Evolutionary conservation across 179 eudicot species (phyloP).

Genomic region (Vitellaria paradoxa): DNA sequence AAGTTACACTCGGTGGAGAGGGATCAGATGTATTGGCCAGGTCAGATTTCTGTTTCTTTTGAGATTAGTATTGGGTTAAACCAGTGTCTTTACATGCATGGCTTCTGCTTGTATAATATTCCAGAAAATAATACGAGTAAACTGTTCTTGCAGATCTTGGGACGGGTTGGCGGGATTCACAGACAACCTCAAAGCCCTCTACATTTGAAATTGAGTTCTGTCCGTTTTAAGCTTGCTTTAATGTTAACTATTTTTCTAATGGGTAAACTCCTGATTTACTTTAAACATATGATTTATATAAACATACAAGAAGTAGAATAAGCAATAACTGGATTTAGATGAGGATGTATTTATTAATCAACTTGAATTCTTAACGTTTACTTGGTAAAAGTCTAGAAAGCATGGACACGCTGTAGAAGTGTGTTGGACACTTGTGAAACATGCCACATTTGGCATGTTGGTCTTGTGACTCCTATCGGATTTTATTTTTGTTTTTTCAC

Average conservation of each 20-base stretch:
- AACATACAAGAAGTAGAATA: background rate
- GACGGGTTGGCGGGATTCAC: slow-evolving; percentile 39
- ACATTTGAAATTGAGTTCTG: slow-evolving; percentile 36
- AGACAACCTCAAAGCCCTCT: slow-evolving; percentile 38
- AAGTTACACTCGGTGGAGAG: slow-evolving; percentile 30
- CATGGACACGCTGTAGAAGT: no score
- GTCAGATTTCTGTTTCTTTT: slow-evolving; percentile 30
- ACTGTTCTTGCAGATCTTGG: slow-evolving; percentile 41
- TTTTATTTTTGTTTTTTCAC: no score
- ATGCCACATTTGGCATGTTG: no score
- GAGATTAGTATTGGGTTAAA: background rate
- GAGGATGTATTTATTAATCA: background rate
- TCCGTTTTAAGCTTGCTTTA: slow-evolving; percentile 48
- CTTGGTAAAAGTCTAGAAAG: background rate
- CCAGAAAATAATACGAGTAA: slow-evolving; percentile 6
- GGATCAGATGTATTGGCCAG: slow-evolving; percentile 50
- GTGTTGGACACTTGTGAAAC: no score
- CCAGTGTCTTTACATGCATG: background rate
- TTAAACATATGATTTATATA: background rate
- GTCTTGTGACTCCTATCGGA: no score
- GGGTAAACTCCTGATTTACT: slow-evolving; percentile 44
- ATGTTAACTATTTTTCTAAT: slow-evolving; percentile 58
- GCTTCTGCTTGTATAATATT: slow-evolving; percentile 6
- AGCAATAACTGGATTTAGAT: background rate
- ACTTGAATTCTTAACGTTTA: background rate